Evolutionary conservation across 495 filamentous ascomycete genomes (phyloP), one percentile per base, ranked within the genome.

Genomic region (Zalerion maritima): DNA sequence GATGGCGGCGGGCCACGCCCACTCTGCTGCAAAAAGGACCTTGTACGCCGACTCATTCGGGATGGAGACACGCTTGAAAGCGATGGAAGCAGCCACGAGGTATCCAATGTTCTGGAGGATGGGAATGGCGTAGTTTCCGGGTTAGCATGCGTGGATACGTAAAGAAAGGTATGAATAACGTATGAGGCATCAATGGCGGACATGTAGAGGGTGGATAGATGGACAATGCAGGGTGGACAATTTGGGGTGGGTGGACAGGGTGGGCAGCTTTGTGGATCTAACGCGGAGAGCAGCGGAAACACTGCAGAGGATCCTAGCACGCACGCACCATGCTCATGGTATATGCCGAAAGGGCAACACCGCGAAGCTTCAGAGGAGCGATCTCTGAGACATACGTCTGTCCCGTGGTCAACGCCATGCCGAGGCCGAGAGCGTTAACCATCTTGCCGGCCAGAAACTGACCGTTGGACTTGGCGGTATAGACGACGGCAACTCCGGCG

Each of bases 371-470:
- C 19, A 40, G 17, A 8, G 48, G 40, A 2, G 45, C 34, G 7
- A 48, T 37, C 28, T 52, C 45, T 0, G 48, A 49, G 12, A 52
- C 35, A 12, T 48, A 52, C 3, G 43, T 52, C 30, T 49, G 45
- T 1, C 35, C 38, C 2, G 29, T 36, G 1, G 47, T 41, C 31
- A 40, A 36, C 20, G 31, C 29, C 12, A 44, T 27, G n/a, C 45
- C 38, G 26, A 42, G 18, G 0, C 40, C 34, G 12, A 52, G 30
- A 8, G 35, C 40, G 17, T 37, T 41, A 5, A 41, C 32, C 14
- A 49, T 44, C 38, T 52, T 49, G 6, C 45, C 48, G 5, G 34
- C 45, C 9, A 52, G 37, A 24, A 52, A 52, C 1, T 32, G 25
- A 7, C 35, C 42, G 6, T 34, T 34, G 0, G 38, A 35, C 10